Conservation (phyloP, 164 flowering plant species). For the Echeveria elegans region DNA sequence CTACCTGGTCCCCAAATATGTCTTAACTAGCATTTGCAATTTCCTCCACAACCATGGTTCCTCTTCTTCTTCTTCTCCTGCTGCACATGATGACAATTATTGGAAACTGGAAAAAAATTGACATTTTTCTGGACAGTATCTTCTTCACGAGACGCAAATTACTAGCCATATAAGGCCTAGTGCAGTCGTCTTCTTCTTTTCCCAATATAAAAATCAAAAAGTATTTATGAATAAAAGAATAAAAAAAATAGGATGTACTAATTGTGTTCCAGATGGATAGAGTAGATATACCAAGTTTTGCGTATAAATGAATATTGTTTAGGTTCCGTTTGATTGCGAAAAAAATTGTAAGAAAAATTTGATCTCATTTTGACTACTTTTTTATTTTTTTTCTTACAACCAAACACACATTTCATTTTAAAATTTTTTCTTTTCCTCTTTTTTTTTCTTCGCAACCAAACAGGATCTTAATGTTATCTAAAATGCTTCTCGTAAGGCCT, state of each 20-base stretch:
- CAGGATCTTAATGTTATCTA: background rate
- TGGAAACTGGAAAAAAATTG: background rate
- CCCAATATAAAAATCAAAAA: background rate
- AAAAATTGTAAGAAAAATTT: too few relatives aligned
- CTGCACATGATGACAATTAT: background rate
- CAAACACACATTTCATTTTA: too few relatives aligned
- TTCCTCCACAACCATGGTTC: background rate
- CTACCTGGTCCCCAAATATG: background rate
- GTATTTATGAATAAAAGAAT: background rate
- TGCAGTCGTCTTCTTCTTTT: background rate
- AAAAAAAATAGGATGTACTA: background rate
- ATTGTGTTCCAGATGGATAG: background rate
- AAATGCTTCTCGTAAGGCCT: constrained; percentile 1
- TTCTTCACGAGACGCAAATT: constrained; percentile 1
- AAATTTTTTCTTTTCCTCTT: too few relatives aligned
- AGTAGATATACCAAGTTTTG: background rate
- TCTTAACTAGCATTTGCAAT: constrained; percentile 1
- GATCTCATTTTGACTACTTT: too few relatives aligned
- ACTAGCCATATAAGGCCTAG: background rate
- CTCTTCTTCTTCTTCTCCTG: too few relatives aligned
- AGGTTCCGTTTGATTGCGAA: too few relatives aligned
- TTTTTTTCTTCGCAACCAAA: too few relatives aligned
- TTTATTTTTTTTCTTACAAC: too few relatives aligned
- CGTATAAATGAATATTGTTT: background rate
- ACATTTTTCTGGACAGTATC: background rate